Evolutionary conservation across 768 basidiomycete species (phyloP).

Genomic region (Mycena galopus): DNA sequence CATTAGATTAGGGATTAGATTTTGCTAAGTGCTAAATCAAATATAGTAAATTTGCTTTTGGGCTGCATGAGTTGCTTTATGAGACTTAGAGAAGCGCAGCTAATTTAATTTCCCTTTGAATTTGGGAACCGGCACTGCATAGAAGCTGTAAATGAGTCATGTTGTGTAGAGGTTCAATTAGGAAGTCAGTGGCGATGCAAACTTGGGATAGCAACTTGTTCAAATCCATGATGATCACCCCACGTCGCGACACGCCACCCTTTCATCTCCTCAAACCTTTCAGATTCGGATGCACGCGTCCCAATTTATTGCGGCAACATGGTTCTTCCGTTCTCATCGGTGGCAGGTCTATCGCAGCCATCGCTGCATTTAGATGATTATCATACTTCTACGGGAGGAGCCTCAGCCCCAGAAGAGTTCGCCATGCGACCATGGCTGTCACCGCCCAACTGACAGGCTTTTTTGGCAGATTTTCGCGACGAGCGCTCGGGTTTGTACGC

Average conservation of each 20-base stretch:
- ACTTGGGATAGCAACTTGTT: no score
- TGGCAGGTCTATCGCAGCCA: neutral
- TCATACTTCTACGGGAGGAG: neutral
- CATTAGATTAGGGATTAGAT: no score
- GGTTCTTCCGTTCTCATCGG: neutral
- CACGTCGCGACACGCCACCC: no score
- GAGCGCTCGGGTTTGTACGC: slow-evolving; percentile 8
- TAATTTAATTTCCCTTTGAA: no score
- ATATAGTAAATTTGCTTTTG: no score
- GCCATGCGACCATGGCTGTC: neutral
- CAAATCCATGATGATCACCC: no score
- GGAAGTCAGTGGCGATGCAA: neutral
- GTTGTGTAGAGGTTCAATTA: neutral
- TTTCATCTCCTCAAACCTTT: no score
- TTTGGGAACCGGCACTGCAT: no score
- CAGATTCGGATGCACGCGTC: neutral
- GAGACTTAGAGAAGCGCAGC: no score
- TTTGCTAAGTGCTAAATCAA: no score
- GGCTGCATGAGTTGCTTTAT: no score
- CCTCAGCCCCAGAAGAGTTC: neutral
- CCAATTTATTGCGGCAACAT: slow-evolving; percentile 5
- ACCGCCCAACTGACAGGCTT: slow-evolving; percentile 30
- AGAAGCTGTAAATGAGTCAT: neutral
- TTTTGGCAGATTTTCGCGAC: slow-evolving; percentile 21
- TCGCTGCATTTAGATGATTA: slow-evolving; percentile 13